These are phyloP conservation scores for Rhodofomes roseus DNA, from an alignment of 1,284 basidiomycete species.

Conservation along the genomic window DNA sequence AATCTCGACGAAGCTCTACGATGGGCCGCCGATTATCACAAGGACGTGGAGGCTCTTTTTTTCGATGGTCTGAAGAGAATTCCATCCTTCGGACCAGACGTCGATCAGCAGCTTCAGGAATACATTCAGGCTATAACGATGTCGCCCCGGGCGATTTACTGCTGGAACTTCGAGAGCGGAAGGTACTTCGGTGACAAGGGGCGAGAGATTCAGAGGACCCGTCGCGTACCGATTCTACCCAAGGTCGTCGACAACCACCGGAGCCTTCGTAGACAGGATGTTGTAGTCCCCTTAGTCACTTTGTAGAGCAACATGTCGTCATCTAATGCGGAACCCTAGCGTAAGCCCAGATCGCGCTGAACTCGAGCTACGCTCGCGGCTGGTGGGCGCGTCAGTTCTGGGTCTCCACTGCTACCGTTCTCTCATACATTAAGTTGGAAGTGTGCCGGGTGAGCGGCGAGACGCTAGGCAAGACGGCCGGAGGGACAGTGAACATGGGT, in stretches of 20 bases:
- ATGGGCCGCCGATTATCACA: slow-evolving; percentile 27
- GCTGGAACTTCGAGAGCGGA: slow-evolving; percentile 34
- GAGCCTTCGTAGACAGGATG: neutral
- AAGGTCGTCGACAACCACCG: neutral
- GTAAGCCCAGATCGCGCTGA: no score
- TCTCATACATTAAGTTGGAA: no score
- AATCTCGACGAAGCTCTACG: slow-evolving; percentile 30
- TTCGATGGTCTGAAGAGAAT: slow-evolving; percentile 18
- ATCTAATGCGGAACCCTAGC: no score
- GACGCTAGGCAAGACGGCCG: no score
- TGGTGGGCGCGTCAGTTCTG: no score
- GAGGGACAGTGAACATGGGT: no score
- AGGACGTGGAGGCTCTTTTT: slow-evolving; percentile 24
- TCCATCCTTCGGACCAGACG: slow-evolving; percentile 13
- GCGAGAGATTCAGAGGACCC: slow-evolving; percentile 17
- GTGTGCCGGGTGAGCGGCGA: no score
- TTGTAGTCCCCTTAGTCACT: neutral
- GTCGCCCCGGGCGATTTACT: slow-evolving; percentile 28
- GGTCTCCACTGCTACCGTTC: no score
- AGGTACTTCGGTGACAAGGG: slow-evolving; percentile 34
- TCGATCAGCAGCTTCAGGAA: slow-evolving; percentile 26
- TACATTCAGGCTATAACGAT: slow-evolving; percentile 27
- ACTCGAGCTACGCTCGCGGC: no score
- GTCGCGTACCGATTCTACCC: slow-evolving; percentile 10
- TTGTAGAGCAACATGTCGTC: no score